phyloP scores from a whole-genome alignment of 2,329 filamentous ascomycete species.

The Volutella citrinella region DNA sequence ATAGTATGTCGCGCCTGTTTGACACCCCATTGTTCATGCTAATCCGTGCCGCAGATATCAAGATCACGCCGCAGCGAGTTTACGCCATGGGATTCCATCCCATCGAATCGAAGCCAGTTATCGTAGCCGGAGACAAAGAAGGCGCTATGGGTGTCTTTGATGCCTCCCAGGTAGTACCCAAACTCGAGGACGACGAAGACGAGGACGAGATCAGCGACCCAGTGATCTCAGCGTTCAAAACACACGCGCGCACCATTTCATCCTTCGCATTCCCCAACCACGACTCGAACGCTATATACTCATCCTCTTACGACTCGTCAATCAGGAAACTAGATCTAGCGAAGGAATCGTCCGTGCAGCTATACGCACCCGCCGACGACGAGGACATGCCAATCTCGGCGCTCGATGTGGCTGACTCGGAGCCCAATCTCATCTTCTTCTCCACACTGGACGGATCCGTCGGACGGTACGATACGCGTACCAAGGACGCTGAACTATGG shows the following conservation, averaged over 20 bases:
- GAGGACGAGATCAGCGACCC: conserved; percentile 67
- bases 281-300: conserved; percentile 74
- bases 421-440: conserved; percentile 77
- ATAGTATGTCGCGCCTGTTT: conserved; percentile 49
- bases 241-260: conserved; percentile 84
- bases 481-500: conserved; percentile 62
- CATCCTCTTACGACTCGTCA: conserved; percentile 88
- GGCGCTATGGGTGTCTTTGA: conserved; percentile 91
- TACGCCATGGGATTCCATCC: conserved; percentile 91
- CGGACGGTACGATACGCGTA: conserved; percentile 76
- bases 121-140: conserved; percentile 93
- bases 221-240: conserved; percentile 84
- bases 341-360: conserved; percentile 74
- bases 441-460: conserved; percentile 81
- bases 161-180: conserved; percentile 66
- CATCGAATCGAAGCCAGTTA: conserved; percentile 75
- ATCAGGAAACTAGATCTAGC: conserved; percentile 83
- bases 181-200: conserved; percentile 64
- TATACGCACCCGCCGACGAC: conserved; percentile 72
- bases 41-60: conserved; percentile 61
- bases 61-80: conserved; percentile 82
- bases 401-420: conserved; percentile 70
- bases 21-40: background rate
- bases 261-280: conserved; percentile 74
- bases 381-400: conserved; percentile 80